Base-by-base conservation (phyloP, 192 early-diverging fungal species). In the Cladochytrium replicatum region DNA sequence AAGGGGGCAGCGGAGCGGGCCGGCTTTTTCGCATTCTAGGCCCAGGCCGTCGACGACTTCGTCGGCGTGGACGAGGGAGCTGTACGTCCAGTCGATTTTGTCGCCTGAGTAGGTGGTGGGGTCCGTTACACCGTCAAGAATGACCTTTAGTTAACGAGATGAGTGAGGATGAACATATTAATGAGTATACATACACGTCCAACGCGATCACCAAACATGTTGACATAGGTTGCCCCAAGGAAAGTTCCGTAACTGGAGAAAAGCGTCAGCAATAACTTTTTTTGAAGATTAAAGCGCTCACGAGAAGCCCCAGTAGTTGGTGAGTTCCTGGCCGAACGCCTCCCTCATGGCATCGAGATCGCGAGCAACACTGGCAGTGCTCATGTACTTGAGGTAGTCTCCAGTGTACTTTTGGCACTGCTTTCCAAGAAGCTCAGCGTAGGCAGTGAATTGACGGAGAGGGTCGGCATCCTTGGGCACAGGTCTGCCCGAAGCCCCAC, bases 181-280 rank as follows among this genome's bases (percentile, higher is more conserved):
- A n/a, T n/a, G n/a, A n/a, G n/a, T n/a, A n/a, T n/a, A n/a, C n/a
- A n/a, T n/a, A n/a, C 44, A 27, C 58, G 55, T 8, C 64, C 67
- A 6, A 67, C 60, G 24, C 40, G 44, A 17, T 73, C 50, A 19
- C 66, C 66, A 40, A 69, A 73, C 71, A 73, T 73, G 55, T 73
- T 73, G 34, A 55, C 54, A 43, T 64, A 69, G 3, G 63, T 67
- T 4, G 49, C 54, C 6, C 71, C 71, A 2, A 73, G 46, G 22
- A 63, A 52, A n/a, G n/a, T n/a, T n/a, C n/a, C n/a, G n/a, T n/a
- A n/a, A n/a, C n/a, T n/a, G n/a, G n/a, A n/a, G n/a, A n/a, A n/a
- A n/a, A n/a, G n/a, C n/a, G n/a, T n/a, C n/a, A n/a, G n/a, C n/a
- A n/a, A n/a, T n/a, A n/a, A n/a, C n/a, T n/a, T n/a, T n/a, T n/a